Evolutionary conservation across 192 early-diverging fungal genomes (phyloP).

Genomic region (Coemansia sp.): DNA sequence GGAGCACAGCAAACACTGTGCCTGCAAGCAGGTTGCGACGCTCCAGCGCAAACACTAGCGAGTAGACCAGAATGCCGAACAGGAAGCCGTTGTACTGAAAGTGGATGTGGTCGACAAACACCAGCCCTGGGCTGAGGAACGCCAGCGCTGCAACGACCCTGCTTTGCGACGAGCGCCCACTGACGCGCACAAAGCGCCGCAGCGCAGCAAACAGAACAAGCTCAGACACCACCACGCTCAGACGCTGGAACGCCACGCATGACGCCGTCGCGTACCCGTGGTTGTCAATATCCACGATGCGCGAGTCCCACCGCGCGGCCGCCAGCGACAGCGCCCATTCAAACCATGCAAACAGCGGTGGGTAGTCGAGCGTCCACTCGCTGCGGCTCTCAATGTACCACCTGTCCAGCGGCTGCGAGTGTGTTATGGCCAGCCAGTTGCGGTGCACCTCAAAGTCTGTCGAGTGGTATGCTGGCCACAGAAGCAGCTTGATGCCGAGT

Average conservation of each 20-base stretch:
- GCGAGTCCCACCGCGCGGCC: constrained; percentile 62
- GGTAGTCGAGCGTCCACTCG: constrained; percentile 96
- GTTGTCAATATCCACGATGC: constrained; percentile 76
- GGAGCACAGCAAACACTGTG: constrained; percentile 78
- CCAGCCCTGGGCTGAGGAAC: constrained; percentile 71
- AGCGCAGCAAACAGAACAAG: constrained; percentile 73
- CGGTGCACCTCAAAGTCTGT: constrained; percentile 99
- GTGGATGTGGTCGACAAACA: constrained; percentile 94
- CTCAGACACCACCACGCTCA: constrained; percentile 82
- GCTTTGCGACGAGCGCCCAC: constrained; percentile 20
- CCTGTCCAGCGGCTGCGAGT: constrained; percentile 70
- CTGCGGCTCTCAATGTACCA: constrained; percentile 91
- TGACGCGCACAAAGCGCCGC: constrained; percentile 51
- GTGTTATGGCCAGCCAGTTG: constrained; percentile 95
- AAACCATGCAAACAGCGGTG: constrained; percentile 98
- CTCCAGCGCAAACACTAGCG: constrained; percentile 72
- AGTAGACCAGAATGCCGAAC: constrained; percentile 83
- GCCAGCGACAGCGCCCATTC: constrained; percentile 72
- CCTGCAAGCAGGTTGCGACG: constrained; percentile 60
- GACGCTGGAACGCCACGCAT: constrained; percentile 85
- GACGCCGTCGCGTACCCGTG: constrained; percentile 63
- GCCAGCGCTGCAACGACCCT: constrained; percentile 61
- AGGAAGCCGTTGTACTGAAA: constrained; percentile 98
- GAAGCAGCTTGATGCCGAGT: constrained; percentile 61
- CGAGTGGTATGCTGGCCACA: constrained; percentile 81